Evolutionary conservation across 129 eudicot species (phyloP).

Genomic region (Escallonia rubra): DNA sequence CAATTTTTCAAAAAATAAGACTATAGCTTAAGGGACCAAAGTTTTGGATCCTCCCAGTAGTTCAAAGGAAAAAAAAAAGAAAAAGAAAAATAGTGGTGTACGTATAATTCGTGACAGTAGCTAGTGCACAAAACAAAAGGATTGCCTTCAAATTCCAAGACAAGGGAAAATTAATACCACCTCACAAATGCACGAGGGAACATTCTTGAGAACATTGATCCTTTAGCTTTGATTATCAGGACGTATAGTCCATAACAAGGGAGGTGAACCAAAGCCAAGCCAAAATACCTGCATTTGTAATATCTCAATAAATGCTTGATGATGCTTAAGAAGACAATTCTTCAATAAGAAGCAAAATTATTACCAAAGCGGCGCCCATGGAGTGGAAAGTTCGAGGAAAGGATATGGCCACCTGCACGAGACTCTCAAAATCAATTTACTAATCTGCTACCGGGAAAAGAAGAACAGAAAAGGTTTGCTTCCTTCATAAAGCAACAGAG

Average conservation of each 20-base stretch:
- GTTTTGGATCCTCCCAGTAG: neutral
- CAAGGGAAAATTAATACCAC: conserved; percentile 21
- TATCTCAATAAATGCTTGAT: neutral
- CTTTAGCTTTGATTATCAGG: conserved; percentile 52
- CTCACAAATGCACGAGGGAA: conserved; percentile 58
- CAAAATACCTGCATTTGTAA: conserved; percentile 58
- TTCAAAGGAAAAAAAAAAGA: neutral
- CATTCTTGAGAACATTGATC: conserved; percentile 40
- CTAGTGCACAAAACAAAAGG: conserved; percentile 16
- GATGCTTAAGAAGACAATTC: neutral
- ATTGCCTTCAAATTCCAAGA: conserved; percentile 8
- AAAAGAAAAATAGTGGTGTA: conserved; percentile 1
- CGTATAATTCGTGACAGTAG: conserved; percentile 22
- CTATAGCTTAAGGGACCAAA: neutral
- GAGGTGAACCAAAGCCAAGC: conserved; percentile 63
- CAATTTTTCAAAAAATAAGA: no score
- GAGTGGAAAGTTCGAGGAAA: conserved; percentile 71
- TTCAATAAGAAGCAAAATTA: neutral
- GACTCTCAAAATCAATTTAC: conserved; percentile 3
- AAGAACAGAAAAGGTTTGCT: neutral
- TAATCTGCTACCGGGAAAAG: neutral
- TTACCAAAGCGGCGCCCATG: conserved; percentile 83
- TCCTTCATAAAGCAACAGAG: neutral
- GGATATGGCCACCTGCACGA: conserved; percentile 93
- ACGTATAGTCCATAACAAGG: conserved; percentile 71